These are phyloP conservation scores for Peronospora belbahrii DNA, from an alignment of 352 stramenopile species.

Conservation along the genomic window DNA sequence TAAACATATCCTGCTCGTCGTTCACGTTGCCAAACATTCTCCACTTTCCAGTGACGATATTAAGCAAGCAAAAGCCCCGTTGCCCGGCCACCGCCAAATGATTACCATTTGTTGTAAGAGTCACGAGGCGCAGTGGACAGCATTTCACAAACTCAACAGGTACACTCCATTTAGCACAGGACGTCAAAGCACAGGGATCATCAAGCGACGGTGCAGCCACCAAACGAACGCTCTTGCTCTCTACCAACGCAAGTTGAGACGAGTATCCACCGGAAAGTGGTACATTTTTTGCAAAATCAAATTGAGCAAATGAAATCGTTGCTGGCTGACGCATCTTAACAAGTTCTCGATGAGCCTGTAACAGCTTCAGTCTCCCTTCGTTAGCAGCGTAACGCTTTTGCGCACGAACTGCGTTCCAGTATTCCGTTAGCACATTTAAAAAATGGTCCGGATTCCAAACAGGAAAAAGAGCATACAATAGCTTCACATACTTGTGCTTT, in stretches of 20 bases:
- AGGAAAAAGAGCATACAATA: conserved; percentile 66
- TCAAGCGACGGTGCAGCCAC: conserved; percentile 47
- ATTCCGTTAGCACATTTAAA: conserved; percentile 39
- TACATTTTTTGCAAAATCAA: conserved; percentile 57
- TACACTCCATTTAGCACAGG: conserved; percentile 50
- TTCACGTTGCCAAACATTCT: conserved; percentile 80
- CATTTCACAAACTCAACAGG: conserved; percentile 58
- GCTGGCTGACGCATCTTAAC: conserved; percentile 21
- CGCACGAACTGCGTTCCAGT: conserved; percentile 17
- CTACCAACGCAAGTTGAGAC: conserved; percentile 51
- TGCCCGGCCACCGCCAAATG: conserved; percentile 66
- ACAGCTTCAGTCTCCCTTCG: conserved; percentile 21
- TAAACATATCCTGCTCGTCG: conserved; percentile 68
- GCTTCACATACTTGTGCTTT: conserved; percentile 72
- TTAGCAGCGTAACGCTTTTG: conserved; percentile 22
- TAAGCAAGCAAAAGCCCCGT: conserved; percentile 67
- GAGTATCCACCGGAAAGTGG: conserved; percentile 29
- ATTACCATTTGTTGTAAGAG: conserved; percentile 43
- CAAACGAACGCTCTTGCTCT: conserved; percentile 41
- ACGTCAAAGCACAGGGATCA: conserved; percentile 53
- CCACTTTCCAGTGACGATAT: conserved; percentile 64
- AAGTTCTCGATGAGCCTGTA: conserved; percentile 18
- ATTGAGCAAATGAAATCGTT: conserved; percentile 43
- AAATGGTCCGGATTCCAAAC: conserved; percentile 57
- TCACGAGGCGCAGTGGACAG: conserved; percentile 52